Evolutionary conservation across 768 basidiomycete genomes (phyloP).

Genomic region (Dacryopinax primogenitus): DNA sequence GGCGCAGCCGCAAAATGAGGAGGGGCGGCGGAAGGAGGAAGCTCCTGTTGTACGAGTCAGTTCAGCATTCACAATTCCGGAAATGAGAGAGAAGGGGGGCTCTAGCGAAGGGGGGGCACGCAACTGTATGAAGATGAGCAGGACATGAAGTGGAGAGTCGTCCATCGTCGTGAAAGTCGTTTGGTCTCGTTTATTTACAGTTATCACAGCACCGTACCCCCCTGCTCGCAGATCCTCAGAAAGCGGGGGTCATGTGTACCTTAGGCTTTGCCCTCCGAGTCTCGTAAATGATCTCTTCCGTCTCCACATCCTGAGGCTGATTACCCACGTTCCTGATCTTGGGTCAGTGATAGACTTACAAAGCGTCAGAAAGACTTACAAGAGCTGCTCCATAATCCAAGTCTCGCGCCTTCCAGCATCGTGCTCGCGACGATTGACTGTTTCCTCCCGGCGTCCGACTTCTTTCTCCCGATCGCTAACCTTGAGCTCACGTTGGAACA

Average conservation of each 20-base stretch:
- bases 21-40: neutral
- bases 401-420: conserved; percentile 75
- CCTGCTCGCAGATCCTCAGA: conserved; percentile 13
- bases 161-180: neutral
- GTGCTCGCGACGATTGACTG: conserved; percentile 71
- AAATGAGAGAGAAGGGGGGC: neutral
- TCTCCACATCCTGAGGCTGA: conserved; percentile 13
- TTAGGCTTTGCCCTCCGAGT: conserved; percentile 9
- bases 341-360: neutral
- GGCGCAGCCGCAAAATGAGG: too few species aligned
- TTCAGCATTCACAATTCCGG: neutral
- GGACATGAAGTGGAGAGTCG: neutral
- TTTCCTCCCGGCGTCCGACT: conserved; percentile 74
- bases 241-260: conserved; percentile 10
- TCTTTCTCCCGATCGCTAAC: conserved; percentile 77
- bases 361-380: conserved; percentile 38
- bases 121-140: conserved; percentile 2
- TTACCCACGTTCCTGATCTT: conserved; percentile 10
- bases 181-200: neutral
- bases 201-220: neutral
- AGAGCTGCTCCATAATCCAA: conserved; percentile 89
- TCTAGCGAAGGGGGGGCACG: conserved; percentile 7
- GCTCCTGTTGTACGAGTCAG: neutral
- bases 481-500: conserved; percentile 73
- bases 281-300: conserved; percentile 17